Evolutionary conservation across 1,139 yeast genomes (phyloP), one percentile per base, ranked within the genome.

Genomic region (Taiozyma sp.): DNA sequence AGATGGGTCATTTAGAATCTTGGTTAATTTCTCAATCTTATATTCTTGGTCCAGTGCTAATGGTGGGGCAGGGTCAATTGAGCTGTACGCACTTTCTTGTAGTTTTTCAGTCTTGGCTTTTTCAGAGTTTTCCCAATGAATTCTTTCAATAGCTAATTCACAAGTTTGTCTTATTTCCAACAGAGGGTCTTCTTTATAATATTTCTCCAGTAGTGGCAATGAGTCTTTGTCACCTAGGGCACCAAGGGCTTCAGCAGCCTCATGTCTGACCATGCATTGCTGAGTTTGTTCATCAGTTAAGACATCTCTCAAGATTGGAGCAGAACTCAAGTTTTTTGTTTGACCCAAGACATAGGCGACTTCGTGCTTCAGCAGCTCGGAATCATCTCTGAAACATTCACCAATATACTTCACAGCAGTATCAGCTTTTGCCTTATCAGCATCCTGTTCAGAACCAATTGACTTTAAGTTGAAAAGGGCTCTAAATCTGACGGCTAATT

Each of bases 31-130:
- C 34, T 77, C 83, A 45, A 93, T 76, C 66, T 79, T 73, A 56
- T 71, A 75, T 46, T 80, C 81, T 56, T 76, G 73, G 57, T 83
- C 84, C 45, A 79, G 68, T 23, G 95, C 85, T 67, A 93, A 73
- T 12, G 99, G 98, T 47, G 99, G 99, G 29, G 99, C 99, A 48
- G 99, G 99, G 66, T 95, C 99, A 58, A 93, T 87, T 38, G 96
- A 88, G 36, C 87, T 78, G 71, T 86, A 93, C 43, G 88, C 78
- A 22, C 96, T 88, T 62, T 80, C 72, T 67, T 87, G 93, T 60
- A 93, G 73, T 28, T 73, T 72, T 69, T 93, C 99, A 16, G 74
- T 71, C 55, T 71, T 72, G 43, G 87, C 75, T 44, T 74, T 70
- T 51, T 81, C 87, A 40, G 93, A 82, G 67, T 83, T 79, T 68